phyloP scores from a whole-genome alignment of 306 rosid genomes.

The Quercus berberidifolia region DNA sequence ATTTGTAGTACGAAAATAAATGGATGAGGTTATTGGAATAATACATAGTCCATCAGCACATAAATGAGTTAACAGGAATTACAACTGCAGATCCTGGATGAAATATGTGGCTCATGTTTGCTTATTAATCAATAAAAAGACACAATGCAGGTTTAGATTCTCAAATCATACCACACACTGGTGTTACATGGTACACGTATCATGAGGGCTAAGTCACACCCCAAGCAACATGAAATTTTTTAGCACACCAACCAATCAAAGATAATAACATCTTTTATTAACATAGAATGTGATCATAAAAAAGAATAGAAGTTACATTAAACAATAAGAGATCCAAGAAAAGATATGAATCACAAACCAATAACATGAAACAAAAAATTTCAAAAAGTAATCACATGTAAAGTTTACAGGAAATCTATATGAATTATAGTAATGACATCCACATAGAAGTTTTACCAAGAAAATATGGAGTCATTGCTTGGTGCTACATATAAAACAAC shows the following conservation, averaged over 20 bases:
- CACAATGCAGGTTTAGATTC: neutral
- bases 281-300: neutral
- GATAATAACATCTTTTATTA: neutral
- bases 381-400: neutral
- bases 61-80: conserved; percentile 40
- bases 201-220: neutral
- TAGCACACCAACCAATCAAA: neutral
- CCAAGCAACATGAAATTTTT: neutral
- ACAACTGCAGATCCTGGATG: conserved; percentile 35
- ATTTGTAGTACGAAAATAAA: conserved; percentile 29
- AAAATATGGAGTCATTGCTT: neutral
- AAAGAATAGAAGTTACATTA: neutral
- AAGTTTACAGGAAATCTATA: neutral
- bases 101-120: neutral
- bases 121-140: neutral
- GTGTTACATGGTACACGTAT: neutral
- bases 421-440: too few relatives aligned
- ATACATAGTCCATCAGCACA: conserved; percentile 49
- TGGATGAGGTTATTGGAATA: conserved; percentile 46
- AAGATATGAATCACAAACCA: neutral
- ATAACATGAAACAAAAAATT: neutral
- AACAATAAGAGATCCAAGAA: neutral
- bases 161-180: neutral
- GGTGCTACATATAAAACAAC: neutral
- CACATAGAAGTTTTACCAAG: neutral